Evolutionary conservation across 176 grass and related monocot species (phyloP).

Genomic region (Carex myosuroides): DNA sequence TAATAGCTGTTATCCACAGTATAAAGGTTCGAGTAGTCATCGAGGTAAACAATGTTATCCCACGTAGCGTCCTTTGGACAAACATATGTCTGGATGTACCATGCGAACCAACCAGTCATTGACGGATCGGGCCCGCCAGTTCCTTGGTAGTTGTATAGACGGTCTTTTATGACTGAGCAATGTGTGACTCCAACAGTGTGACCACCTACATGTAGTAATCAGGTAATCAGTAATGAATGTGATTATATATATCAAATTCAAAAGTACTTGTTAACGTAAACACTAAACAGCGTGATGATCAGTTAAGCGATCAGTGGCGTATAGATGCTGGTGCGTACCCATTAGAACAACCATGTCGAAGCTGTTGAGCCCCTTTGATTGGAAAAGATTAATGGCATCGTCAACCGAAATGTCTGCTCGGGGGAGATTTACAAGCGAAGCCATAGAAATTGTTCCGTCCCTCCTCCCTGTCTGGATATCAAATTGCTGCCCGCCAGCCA

Average conservation of each 20-base stretch:
- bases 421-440: slow-evolving; percentile 23
- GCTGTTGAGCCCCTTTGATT: slow-evolving; percentile 26
- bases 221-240: not conserved
- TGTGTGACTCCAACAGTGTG: slow-evolving; percentile 53
- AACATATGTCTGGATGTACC: slow-evolving; percentile 14
- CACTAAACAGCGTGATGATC: not conserved
- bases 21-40: slow-evolving; percentile 23
- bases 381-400: slow-evolving; percentile 24
- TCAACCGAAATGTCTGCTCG: not conserved
- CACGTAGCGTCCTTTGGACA: slow-evolving; percentile 1
- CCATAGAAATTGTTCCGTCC: slow-evolving; percentile 22
- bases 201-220: slow-evolving; percentile 9
- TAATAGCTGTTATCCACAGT: slow-evolving; percentile 48
- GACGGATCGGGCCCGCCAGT: slow-evolving; percentile 9
- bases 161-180: slow-evolving; percentile 40
- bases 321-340: slow-evolving; percentile 7
- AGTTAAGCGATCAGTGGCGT: too few species aligned
- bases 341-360: slow-evolving; percentile 49
- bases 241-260: not conserved
- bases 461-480: slow-evolving; percentile 29
- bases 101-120: slow-evolving; percentile 24
- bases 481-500: slow-evolving; percentile 37
- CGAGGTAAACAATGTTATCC: not conserved
- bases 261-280: not conserved
- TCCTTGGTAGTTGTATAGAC: slow-evolving; percentile 26